Percentiles rank a stretch among this genome's conserved stretches.
Evolutionary conservation across 23 red algal species (phyloP).

Genomic region (Gracilaria gracilis): DNA sequence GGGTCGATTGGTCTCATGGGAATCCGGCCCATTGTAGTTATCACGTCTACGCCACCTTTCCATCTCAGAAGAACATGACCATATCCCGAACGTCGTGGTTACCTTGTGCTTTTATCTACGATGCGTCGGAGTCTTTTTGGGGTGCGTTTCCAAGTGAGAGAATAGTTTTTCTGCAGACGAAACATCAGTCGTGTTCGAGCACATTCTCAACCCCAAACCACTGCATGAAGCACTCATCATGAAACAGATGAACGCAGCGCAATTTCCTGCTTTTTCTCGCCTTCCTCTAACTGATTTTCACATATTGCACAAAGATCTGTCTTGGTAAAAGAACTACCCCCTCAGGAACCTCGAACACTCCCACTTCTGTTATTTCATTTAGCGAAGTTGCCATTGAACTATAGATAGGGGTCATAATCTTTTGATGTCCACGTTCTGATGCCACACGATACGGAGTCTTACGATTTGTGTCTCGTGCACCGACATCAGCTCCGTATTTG

Average conservation of each 20-base stretch:
- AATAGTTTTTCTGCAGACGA: conserved; percentile 38
- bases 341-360: not conserved
- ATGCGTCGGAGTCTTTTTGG: too few relatives aligned
- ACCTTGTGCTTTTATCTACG: too few relatives aligned
- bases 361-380: conserved; percentile 36
- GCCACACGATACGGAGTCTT: conserved; percentile 49
- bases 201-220: conserved; percentile 59
- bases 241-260: conserved; percentile 39
- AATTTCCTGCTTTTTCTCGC: conserved; percentile 32
- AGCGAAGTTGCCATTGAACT: conserved; percentile 31
- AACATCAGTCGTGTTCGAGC: conserved; percentile 42
- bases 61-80: too few relatives aligned
- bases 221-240: conserved; percentile 43
- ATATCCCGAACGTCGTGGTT: too few relatives aligned
- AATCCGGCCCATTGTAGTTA: too few relatives aligned
- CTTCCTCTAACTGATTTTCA: conserved; percentile 36
- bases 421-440: conserved; percentile 40
- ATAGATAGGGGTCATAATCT: conserved; percentile 45
- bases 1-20: too few relatives aligned
- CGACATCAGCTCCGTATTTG: conserved; percentile 49
- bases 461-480: conserved; percentile 29
- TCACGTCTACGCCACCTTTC: too few relatives aligned
- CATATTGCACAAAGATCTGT: conserved; percentile 47
- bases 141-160: conserved; percentile 25
- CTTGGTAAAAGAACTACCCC: not conserved